These are phyloP conservation scores for Luvunga scandens DNA, from an alignment of 345 rosid genomes.

Conservation along the genomic window DNA sequence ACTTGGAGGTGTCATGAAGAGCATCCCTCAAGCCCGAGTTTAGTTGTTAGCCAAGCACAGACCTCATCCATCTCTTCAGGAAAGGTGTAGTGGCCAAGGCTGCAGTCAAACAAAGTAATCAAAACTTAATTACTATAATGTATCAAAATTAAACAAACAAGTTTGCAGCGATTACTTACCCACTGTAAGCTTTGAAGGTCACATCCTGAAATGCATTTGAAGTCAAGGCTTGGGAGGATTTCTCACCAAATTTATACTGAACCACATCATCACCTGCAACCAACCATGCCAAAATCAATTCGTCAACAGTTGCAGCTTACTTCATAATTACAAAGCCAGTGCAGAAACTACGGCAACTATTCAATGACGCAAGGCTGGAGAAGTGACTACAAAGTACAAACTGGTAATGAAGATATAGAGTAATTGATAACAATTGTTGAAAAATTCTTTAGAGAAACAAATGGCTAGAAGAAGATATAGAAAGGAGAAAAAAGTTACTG, in stretches of 20 bases:
- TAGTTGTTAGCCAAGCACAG: conserved; percentile 71
- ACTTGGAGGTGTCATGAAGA: conserved; percentile 22
- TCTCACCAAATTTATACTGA: conserved; percentile 81
- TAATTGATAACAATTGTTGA: background rate
- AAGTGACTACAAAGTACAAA: background rate
- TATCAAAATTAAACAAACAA: background rate
- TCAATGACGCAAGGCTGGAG: background rate
- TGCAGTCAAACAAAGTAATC: conserved; percentile 20
- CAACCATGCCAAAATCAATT: conserved; percentile 13
- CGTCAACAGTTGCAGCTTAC: background rate
- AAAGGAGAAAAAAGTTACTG: background rate
- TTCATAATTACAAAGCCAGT: background rate
- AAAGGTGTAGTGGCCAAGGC: conserved; percentile 89
- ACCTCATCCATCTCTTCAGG: conserved; percentile 89
- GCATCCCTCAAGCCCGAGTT: conserved; percentile 55
- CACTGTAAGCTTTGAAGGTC: conserved; percentile 71
- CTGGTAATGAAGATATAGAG: background rate
- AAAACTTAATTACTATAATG: background rate
- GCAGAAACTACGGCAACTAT: background rate
- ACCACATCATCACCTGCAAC: conserved; percentile 88
- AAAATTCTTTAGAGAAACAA: background rate
- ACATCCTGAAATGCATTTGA: conserved; percentile 63
- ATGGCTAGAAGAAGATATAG: background rate
- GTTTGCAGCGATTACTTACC: conserved; percentile 35
- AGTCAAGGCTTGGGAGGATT: conserved; percentile 57